These are phyloP conservation scores for Curvularia lunata DNA, from an alignment of 2,329 filamentous ascomycete genomes.

Conservation along the genomic window DNA sequence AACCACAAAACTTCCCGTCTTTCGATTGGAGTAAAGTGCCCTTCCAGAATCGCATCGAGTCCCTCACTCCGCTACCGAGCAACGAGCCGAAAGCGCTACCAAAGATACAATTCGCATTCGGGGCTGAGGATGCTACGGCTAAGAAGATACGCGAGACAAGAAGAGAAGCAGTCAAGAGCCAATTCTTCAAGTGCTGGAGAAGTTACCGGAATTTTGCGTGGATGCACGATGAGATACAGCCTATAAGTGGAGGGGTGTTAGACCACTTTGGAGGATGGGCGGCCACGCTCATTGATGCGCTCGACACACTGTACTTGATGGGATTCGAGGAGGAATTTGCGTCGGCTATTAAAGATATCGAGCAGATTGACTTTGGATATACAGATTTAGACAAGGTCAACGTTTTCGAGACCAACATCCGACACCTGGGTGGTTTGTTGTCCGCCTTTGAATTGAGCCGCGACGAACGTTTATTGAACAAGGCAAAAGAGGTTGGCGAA, in stretches of 20 bases:
- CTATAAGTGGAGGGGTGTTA: slow-evolving; percentile 50
- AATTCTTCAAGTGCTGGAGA: slow-evolving; percentile 54
- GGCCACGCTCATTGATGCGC: slow-evolving; percentile 54
- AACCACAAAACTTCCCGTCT: slow-evolving; percentile 19
- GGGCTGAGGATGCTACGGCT: slow-evolving; percentile 42
- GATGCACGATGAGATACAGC: slow-evolving; percentile 57
- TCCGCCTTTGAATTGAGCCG: slow-evolving; percentile 86
- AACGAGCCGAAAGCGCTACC: slow-evolving; percentile 49
- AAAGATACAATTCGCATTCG: slow-evolving; percentile 52
- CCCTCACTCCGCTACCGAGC: slow-evolving; percentile 48
- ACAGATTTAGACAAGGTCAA: slow-evolving; percentile 52
- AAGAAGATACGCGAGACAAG: slow-evolving; percentile 45
- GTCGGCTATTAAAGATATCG: slow-evolving; percentile 53
- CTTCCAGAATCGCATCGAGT: slow-evolving; percentile 50
- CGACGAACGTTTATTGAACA: slow-evolving; percentile 73
- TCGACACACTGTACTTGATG: slow-evolving; percentile 58
- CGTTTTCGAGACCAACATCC: slow-evolving; percentile 64
- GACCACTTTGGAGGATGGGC: slow-evolving; percentile 58
- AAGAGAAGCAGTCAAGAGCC: slow-evolving; percentile 49
- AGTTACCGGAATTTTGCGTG: slow-evolving; percentile 55
- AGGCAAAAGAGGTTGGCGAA: slow-evolving; percentile 80
- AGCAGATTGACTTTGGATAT: slow-evolving; percentile 53
- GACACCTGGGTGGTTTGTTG: slow-evolving; percentile 85
- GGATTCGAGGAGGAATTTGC: slow-evolving; percentile 56
- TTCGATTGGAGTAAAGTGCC: slow-evolving; percentile 52